A percentile compares a stretch with the other conserved stretches of the same genome.
These are phyloP conservation scores for Alloascoidea africana DNA, from an alignment of 805 yeast species.

Conservation along the genomic window DNA sequence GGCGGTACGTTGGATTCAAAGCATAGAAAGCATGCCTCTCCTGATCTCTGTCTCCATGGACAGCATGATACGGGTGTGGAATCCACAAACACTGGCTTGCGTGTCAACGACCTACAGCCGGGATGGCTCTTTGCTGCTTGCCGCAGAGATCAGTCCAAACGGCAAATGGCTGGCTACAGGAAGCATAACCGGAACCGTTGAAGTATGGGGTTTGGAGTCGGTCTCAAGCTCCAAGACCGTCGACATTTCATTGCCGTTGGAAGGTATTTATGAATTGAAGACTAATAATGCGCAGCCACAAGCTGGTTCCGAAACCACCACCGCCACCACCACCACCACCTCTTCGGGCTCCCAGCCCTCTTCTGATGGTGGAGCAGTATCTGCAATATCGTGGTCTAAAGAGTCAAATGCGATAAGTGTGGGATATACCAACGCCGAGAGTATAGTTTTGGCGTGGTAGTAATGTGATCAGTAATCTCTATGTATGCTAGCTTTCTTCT, in stretches of 20 bases:
- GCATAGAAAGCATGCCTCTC: not conserved
- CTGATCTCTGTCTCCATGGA: not conserved
- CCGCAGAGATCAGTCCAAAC: conserved; percentile 46
- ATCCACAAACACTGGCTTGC: not conserved
- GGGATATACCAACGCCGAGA: not conserved
- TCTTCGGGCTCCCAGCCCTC: too few relatives aligned
- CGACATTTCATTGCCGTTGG: too few relatives aligned
- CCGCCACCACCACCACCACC: too few relatives aligned
- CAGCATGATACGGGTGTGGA: not conserved
- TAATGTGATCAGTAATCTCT: too few relatives aligned
- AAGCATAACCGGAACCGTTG: not conserved
- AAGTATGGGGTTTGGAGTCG: too few relatives aligned
- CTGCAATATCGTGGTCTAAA: not conserved
- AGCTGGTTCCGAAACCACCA: too few relatives aligned
- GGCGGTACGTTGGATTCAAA: not conserved
- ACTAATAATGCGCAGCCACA: too few relatives aligned
- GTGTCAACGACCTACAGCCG: conserved; percentile 13
- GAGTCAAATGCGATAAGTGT: not conserved
- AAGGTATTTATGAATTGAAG: too few relatives aligned
- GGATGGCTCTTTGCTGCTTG: not conserved
- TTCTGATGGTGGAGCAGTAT: too few relatives aligned
- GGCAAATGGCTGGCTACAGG: conserved; percentile 83
- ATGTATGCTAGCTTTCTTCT: too few relatives aligned
- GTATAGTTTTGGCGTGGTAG: not conserved
- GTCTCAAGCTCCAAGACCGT: too few relatives aligned